Percentiles rank a stretch among this genome's conserved stretches.
Conservation (phyloP, 345 rosid species). For the Brassica napus region DNA sequence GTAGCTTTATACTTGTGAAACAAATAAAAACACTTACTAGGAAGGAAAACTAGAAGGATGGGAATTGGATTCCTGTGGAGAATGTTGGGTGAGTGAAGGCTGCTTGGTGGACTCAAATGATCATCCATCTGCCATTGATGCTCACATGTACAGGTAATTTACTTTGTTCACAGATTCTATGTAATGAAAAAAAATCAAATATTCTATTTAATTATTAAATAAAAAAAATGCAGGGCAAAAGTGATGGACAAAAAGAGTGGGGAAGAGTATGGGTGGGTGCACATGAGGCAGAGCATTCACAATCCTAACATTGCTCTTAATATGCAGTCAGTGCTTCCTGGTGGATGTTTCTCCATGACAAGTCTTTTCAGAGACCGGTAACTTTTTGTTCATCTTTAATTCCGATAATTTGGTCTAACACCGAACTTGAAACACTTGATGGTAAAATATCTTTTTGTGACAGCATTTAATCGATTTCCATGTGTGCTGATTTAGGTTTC, state of each 20-base stretch:
- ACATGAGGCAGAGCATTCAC: slow-evolving; percentile 90
- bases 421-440: background rate
- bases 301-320: slow-evolving; percentile 85
- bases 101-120: slow-evolving; percentile 86
- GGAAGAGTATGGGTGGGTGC: slow-evolving; percentile 75
- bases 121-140: slow-evolving; percentile 71
- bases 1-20: background rate
- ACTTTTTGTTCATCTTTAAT: background rate
- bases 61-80: slow-evolving; percentile 87
- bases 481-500: slow-evolving; percentile 56
- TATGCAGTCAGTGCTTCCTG: slow-evolving; percentile 66
- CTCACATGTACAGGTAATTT: slow-evolving; percentile 80
- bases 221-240: slow-evolving; percentile 51
- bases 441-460: background rate
- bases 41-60: slow-evolving; percentile 71
- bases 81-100: slow-evolving; percentile 93
- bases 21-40: slow-evolving; percentile 39
- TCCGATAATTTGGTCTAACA: background rate
- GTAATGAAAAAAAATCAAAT: background rate
- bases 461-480: background rate
- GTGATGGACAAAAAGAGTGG: slow-evolving; percentile 59
- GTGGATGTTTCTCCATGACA: slow-evolving; percentile 64
- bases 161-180: slow-evolving; percentile 2
- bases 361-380: slow-evolving; percentile 59
- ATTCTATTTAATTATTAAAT: background rate